phyloP scores from a whole-genome alignment of 2,329 filamentous ascomycete species.

The Aspergillus bombycis region DNA sequence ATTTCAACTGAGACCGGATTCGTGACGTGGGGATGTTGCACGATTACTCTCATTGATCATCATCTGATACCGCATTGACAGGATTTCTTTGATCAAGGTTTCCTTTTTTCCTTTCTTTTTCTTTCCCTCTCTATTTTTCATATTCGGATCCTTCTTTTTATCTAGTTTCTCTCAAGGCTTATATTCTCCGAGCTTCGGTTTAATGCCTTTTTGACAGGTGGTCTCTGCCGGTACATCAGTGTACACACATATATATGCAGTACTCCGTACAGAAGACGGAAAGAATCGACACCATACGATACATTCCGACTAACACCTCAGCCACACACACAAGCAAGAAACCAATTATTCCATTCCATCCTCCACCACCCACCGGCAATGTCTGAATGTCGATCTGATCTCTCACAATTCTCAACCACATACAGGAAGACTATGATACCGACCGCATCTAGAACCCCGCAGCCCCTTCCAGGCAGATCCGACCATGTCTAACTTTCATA shows the following conservation, averaged over 20 bases:
- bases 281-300: background rate
- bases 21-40: constrained; percentile 8
- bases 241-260: background rate
- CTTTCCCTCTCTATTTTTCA: no score
- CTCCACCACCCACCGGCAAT: background rate
- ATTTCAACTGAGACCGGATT: constrained; percentile 1
- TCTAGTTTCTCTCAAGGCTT: background rate
- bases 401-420: background rate
- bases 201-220: background rate
- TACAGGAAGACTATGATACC: background rate
- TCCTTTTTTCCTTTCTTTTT: background rate
- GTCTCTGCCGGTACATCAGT: background rate
- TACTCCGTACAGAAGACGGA: background rate
- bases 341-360: background rate
- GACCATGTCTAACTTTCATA: background rate
- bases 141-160: background rate
- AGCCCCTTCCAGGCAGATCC: background rate
- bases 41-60: background rate
- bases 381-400: background rate
- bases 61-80: background rate
- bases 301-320: background rate
- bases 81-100: constrained; percentile 5
- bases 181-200: background rate
- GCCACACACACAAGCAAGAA: background rate
- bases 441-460: constrained; percentile 1